Conservation (phyloP, 2,329 filamentous ascomycete species). For the Golovinomyces cichoracearum region DNA sequence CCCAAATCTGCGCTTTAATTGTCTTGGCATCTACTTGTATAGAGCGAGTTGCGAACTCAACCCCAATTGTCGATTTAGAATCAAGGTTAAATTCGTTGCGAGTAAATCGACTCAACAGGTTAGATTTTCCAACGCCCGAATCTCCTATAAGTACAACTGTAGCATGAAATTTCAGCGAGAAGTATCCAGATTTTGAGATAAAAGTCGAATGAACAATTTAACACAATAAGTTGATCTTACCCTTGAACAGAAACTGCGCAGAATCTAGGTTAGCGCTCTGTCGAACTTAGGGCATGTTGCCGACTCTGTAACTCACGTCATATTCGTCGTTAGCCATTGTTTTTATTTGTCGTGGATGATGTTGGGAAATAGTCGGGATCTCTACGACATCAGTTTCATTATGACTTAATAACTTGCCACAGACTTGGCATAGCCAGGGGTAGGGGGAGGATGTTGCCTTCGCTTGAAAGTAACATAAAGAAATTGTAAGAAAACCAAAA, state of each 20-base stretch:
- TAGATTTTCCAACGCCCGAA: slow-evolving; percentile 98
- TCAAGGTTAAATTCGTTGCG: slow-evolving; percentile 99
- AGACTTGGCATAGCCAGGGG: background rate
- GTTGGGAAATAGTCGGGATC: background rate
- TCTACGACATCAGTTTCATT: background rate
- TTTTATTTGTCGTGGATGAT: slow-evolving; percentile 13
- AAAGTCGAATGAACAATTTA: background rate
- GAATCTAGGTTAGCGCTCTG: slow-evolving; percentile 14
- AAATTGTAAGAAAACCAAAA: too few species aligned
- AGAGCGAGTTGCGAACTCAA: slow-evolving; percentile 94
- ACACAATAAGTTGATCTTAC: slow-evolving; percentile 22
- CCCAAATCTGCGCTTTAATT: slow-evolving; percentile 99
- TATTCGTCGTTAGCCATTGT: slow-evolving; percentile 99
- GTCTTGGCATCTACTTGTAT: slow-evolving; percentile 99
- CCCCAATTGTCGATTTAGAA: slow-evolving; percentile 97
- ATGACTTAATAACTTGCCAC: background rate
- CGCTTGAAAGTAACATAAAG: too few species aligned
- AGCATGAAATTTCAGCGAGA: slow-evolving; percentile 13
- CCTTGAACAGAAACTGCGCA: slow-evolving; percentile 91
- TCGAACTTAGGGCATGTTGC: background rate
- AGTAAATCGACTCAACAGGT: slow-evolving; percentile 96
- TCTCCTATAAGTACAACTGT: slow-evolving; percentile 95
- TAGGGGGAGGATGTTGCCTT: too few species aligned
- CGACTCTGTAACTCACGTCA: slow-evolving; percentile 43
- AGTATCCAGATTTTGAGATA: slow-evolving; percentile 9